A percentile compares a stretch with the other conserved stretches of the same genome.
These are phyloP conservation scores for Hyphopichia fennica DNA, from an alignment of 1,139 yeast genomes.

Conservation along the genomic window DNA sequence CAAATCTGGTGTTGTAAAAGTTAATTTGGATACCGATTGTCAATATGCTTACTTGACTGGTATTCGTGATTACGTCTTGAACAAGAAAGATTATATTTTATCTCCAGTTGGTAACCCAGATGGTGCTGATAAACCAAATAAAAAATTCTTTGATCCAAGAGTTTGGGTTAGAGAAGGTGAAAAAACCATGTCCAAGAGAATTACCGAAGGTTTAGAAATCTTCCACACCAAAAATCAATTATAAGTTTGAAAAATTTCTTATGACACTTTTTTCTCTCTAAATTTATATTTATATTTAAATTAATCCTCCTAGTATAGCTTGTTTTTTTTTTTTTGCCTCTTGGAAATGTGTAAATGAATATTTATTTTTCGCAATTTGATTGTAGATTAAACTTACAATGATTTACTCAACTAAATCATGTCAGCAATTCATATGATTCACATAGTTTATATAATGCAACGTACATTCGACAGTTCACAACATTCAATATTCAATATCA, in stretches of 20 bases:
- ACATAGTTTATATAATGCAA: too few relatives aligned
- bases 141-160: conserved; percentile 99
- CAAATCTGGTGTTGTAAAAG: conserved; percentile 94
- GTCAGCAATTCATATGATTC: too few relatives aligned
- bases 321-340: too few relatives aligned
- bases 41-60: conserved; percentile 97
- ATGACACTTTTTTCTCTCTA: too few relatives aligned
- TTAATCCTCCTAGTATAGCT: too few relatives aligned
- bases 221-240: conserved; percentile 79
- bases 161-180: conserved; percentile 99
- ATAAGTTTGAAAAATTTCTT: conserved; percentile 22
- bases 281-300: background rate
- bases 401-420: too few relatives aligned
- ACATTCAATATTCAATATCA: too few relatives aligned
- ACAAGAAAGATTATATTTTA: conserved; percentile 91
- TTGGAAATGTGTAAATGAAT: too few relatives aligned
- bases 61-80: conserved; percentile 94
- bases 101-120: conserved; percentile 98
- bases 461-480: too few relatives aligned
- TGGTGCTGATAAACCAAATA: conserved; percentile 98
- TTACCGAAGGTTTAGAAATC: conserved; percentile 76
- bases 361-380: too few relatives aligned
- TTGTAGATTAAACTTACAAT: too few relatives aligned
- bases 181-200: conserved; percentile 92
- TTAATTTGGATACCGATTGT: conserved; percentile 98